Conservation (phyloP, 2,329 filamentous ascomycete genomes). For the Monilinia fructicola region DNA sequence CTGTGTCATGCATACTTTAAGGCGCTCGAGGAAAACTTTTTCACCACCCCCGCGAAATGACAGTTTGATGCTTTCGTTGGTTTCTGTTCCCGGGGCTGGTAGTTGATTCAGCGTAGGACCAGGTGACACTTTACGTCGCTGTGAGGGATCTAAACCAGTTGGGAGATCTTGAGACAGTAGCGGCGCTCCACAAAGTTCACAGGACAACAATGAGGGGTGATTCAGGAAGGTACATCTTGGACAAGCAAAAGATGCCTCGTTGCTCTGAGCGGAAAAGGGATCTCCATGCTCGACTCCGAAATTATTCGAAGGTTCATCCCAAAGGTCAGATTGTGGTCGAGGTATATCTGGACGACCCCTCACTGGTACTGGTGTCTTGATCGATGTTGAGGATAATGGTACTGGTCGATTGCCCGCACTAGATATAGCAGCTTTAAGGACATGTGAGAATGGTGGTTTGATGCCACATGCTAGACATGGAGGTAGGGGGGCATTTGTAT, state of each 20-base stretch:
- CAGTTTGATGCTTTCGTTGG: slow-evolving; percentile 77
- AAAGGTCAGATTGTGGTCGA: slow-evolving; percentile 33
- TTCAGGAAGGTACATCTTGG: slow-evolving; percentile 93
- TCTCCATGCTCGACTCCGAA: slow-evolving; percentile 7
- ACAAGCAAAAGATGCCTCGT: slow-evolving; percentile 59
- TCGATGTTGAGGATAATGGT: slow-evolving; percentile 34
- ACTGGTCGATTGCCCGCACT: slow-evolving; percentile 61
- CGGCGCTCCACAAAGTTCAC: slow-evolving; percentile 87
- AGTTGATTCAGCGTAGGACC: slow-evolving; percentile 60
- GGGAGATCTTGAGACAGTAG: slow-evolving; percentile 57
- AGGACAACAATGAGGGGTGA: slow-evolving; percentile 79
- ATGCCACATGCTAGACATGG: slow-evolving; percentile 93
- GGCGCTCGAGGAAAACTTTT: slow-evolving; percentile 82
- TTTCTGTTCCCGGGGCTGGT: slow-evolving; percentile 49
- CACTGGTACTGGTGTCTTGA: slow-evolving; percentile 37
- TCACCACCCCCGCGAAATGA: slow-evolving; percentile 90
- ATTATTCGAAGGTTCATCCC: slow-evolving; percentile 24
- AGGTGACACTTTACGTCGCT: slow-evolving; percentile 68
- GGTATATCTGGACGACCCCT: slow-evolving; percentile 32
- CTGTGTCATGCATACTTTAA: slow-evolving; percentile 86
- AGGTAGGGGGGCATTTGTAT: slow-evolving; percentile 73
- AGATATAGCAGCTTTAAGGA: slow-evolving; percentile 83
- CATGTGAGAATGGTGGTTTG: slow-evolving; percentile 77
- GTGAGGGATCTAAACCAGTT: slow-evolving; percentile 45
- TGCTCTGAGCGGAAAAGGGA: slow-evolving; percentile 30